These are phyloP conservation scores for Chaetothyriales sp. DNA, from an alignment of 2,329 filamentous ascomycete species.

Conservation along the genomic window DNA sequence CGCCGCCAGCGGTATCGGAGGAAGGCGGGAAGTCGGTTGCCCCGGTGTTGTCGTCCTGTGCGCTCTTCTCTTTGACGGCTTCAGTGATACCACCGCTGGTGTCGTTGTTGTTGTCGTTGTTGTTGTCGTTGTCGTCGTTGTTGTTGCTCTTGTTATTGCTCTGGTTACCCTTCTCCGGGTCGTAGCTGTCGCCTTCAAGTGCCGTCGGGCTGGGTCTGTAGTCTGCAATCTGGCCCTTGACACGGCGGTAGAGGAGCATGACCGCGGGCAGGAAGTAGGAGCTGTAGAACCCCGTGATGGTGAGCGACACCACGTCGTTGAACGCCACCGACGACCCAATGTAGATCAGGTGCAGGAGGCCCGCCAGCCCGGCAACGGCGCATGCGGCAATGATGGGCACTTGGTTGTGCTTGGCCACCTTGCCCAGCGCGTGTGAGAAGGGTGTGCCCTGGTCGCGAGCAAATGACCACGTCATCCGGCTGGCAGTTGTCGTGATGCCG, in stretches of 20 bases:
- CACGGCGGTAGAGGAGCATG: constrained; percentile 24
- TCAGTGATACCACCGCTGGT: not conserved
- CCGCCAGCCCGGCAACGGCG: constrained; percentile 9
- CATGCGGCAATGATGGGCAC: constrained; percentile 13
- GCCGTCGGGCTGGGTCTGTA: constrained; percentile 9
- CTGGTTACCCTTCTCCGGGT: constrained; percentile 4
- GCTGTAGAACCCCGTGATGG: constrained; percentile 26
- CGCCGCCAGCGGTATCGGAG: too few relatives aligned
- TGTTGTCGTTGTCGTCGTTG: not conserved
- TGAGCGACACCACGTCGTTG: constrained; percentile 21
- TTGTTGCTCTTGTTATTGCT: constrained; percentile 2
- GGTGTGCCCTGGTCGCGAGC: constrained; percentile 17
- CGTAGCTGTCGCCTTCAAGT: too few relatives aligned
- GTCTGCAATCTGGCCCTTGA: constrained; percentile 26
- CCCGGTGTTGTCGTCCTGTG: too few relatives aligned
- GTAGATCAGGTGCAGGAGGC: constrained; percentile 18
- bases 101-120: not conserved
- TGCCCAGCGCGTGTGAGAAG: constrained; percentile 18
- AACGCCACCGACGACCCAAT: constrained; percentile 19
- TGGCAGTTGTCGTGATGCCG: constrained; percentile 18
- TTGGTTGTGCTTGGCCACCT: constrained; percentile 14
- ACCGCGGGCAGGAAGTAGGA: constrained; percentile 24
- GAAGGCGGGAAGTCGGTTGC: too few relatives aligned
- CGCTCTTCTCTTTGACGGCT: too few relatives aligned
- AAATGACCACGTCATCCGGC: constrained; percentile 19